A percentile compares a stretch with the other conserved stretches of the same genome.
Conservation (phyloP, 805 yeast species). For the Cyberlindnera samutprakarnensis region DNA sequence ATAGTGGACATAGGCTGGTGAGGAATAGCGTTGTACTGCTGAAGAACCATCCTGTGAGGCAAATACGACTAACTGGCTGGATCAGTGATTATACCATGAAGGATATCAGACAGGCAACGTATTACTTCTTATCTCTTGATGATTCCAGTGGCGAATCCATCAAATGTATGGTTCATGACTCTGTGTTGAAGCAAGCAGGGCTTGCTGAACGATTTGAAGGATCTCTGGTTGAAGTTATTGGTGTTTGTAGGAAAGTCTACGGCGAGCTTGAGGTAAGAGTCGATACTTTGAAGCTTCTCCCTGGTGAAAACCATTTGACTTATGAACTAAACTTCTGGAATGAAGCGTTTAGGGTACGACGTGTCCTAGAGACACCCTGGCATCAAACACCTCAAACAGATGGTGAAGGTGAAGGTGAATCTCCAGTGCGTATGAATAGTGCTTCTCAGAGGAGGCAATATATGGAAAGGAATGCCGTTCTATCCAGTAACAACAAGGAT, state of each 20-base stretch:
- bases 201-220: slow-evolving; percentile 19
- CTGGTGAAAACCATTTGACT: slow-evolving; percentile 17
- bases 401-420: slow-evolving; percentile 1
- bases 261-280: slow-evolving; percentile 25
- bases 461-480: slow-evolving; percentile 2
- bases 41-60: slow-evolving; percentile 36
- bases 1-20: slow-evolving; percentile 15
- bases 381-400: slow-evolving; percentile 15
- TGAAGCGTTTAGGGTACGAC: slow-evolving; percentile 19
- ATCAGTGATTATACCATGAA: slow-evolving; percentile 24
- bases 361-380: slow-evolving; percentile 29
- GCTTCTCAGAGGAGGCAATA: slow-evolving; percentile 3
- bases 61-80: slow-evolving; percentile 29
- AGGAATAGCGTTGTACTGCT: slow-evolving; percentile 23
- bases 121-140: slow-evolving; percentile 22
- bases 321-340: slow-evolving; percentile 33
- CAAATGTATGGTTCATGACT: slow-evolving; percentile 21
- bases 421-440: slow-evolving; percentile 4
- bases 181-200: slow-evolving; percentile 17
- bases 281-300: slow-evolving; percentile 19
- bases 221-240: slow-evolving; percentile 22
- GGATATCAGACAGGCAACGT: slow-evolving; percentile 8
- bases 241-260: slow-evolving; percentile 14
- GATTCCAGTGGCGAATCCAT: slow-evolving; percentile 25
- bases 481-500: not conserved